phyloP scores from a whole-genome alignment of 2,329 filamentous ascomycete genomes.

The Ophiostoma sp. region DNA sequence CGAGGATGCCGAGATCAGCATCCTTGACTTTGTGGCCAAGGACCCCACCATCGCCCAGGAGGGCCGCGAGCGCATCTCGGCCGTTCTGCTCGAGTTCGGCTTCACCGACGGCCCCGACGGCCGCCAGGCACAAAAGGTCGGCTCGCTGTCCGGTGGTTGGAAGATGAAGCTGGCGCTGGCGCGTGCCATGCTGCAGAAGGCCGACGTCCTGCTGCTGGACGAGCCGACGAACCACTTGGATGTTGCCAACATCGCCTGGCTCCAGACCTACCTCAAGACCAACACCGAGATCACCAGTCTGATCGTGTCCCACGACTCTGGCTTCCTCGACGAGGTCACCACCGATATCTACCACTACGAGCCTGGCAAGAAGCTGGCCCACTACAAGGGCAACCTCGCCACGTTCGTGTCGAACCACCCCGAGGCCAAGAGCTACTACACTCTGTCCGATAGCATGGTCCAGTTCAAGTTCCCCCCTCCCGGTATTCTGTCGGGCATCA shows the following conservation, averaged over 20 bases:
- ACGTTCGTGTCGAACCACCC: slow-evolving; percentile 84
- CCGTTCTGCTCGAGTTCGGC: slow-evolving; percentile 83
- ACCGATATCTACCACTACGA: slow-evolving; percentile 99
- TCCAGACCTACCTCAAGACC: slow-evolving; percentile 90
- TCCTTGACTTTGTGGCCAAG: slow-evolving; percentile 85
- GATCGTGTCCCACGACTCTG: slow-evolving; percentile 97
- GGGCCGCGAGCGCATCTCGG: slow-evolving; percentile 72
- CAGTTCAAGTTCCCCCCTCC: slow-evolving; percentile 98
- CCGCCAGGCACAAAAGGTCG: slow-evolving; percentile 81
- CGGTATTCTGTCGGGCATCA: slow-evolving; percentile 89
- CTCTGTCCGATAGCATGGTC: slow-evolving; percentile 76
- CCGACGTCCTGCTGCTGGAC: slow-evolving; percentile 93
- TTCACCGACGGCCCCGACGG: slow-evolving; percentile 88
- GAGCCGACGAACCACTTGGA: slow-evolving; percentile 99
- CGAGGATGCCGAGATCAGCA: slow-evolving; percentile 93
- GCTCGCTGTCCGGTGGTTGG: slow-evolving; percentile 95
- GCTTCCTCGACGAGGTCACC: slow-evolving; percentile 93
- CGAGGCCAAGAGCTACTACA: slow-evolving; percentile 97
- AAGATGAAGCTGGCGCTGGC: slow-evolving; percentile 99
- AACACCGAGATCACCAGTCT: slow-evolving; percentile 94
- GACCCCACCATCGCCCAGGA: slow-evolving; percentile 79
- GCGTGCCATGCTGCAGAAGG: slow-evolving; percentile 90
- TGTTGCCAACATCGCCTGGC: slow-evolving; percentile 91
- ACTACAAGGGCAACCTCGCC: slow-evolving; percentile 76
- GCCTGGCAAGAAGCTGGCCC: slow-evolving; percentile 82